A percentile compares a stretch with the other conserved stretches of the same genome.
These are phyloP conservation scores for Ascochyta viciae-villosae DNA, from an alignment of 2,329 filamentous ascomycete genomes.

Conservation along the genomic window DNA sequence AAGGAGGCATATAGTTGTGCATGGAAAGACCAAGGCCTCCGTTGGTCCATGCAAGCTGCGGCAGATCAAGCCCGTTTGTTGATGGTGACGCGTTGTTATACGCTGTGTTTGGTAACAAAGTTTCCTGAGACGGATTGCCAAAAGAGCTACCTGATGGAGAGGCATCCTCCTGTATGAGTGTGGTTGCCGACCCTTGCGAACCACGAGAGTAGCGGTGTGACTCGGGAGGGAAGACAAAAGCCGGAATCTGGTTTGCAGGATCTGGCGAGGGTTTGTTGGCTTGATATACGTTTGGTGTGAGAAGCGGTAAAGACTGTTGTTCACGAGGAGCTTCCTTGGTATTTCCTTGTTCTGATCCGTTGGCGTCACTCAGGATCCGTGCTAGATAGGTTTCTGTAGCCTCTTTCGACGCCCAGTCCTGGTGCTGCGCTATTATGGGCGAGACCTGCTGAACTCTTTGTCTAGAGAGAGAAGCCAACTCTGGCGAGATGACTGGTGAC, in stretches of 20 bases:
- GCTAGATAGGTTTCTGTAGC: conserved; percentile 64
- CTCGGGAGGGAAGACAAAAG: conserved; percentile 47
- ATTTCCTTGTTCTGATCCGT: conserved; percentile 35
- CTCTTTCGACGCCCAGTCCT: conserved; percentile 62
- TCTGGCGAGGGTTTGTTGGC: conserved; percentile 25
- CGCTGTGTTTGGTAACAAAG: conserved; percentile 47
- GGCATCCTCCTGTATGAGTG: conserved; percentile 42
- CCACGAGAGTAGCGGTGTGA: conserved; percentile 45
- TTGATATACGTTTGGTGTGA: conserved; percentile 16
- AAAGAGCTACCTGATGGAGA: conserved; percentile 45
- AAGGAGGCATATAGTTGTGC: conserved; percentile 36
- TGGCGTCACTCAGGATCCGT: conserved; percentile 51
- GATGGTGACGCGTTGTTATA: conserved; percentile 32
- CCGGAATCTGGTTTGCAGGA: conserved; percentile 41
- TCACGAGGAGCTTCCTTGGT: conserved; percentile 13
- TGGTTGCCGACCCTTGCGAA: conserved; percentile 41
- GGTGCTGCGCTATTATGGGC: conserved; percentile 60
- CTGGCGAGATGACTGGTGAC: conserved; percentile 45
- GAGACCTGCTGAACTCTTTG: conserved; percentile 56
- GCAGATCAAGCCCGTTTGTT: conserved; percentile 38
- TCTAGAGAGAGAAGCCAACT: conserved; percentile 50
- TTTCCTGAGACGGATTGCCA: conserved; percentile 36
- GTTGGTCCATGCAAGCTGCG: conserved; percentile 48
- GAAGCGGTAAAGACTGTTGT: conserved; percentile 4
- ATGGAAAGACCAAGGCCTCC: conserved; percentile 56